Base-by-base conservation (phyloP, 163 green algal genomes). In the Volvox carteri region DNA sequence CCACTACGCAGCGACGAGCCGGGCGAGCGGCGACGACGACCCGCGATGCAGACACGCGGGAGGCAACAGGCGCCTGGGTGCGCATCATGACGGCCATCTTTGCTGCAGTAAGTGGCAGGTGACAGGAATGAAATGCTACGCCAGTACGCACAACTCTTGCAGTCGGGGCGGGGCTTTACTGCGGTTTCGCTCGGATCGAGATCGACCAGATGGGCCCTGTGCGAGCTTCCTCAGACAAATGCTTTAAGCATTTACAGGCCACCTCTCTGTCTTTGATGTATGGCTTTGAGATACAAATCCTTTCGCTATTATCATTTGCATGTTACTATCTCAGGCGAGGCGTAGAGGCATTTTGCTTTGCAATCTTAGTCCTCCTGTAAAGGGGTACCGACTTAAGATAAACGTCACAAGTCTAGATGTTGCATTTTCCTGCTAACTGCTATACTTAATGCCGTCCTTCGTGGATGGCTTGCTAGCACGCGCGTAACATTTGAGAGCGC, bases 1-100 rank as follows among this genome's bases (percentile, higher is more conserved):
- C 92, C 12, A 92, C 84, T 8, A 95, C 90, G 62, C 25, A 73
- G 50, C 83, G 77, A 56, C 60, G 52, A 44, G 83, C 83, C 41
- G 83, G 48, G 33, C 68, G 83, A 44, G n/a, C 83, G n/a, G 83
- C 67, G 37, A 88, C n/a, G 25, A 87, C n/a, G 65, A 65, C 54
- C 54, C 81, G 81, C 83, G 67, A 81, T 11, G 41, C 41, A 58
- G 81, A 85, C 12, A 65, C 68, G 68, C 83, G 68, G 3, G 83
- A 50, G 83, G 83, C 83, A 72, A 25, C 28, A 33, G 83, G 83
- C 48, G 83, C 83, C 83, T 88, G 67, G 50, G 50, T 88, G 50
- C 83, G 83, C 83, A 83, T 81, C 37, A 60, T 60, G 68, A 88
- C 68, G 68, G 83, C 83, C 83, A 88, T 88, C 52, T 87, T 79